Conservation (phyloP, 257 asterid genomes). For the Lithospermum erythrorhizon region DNA sequence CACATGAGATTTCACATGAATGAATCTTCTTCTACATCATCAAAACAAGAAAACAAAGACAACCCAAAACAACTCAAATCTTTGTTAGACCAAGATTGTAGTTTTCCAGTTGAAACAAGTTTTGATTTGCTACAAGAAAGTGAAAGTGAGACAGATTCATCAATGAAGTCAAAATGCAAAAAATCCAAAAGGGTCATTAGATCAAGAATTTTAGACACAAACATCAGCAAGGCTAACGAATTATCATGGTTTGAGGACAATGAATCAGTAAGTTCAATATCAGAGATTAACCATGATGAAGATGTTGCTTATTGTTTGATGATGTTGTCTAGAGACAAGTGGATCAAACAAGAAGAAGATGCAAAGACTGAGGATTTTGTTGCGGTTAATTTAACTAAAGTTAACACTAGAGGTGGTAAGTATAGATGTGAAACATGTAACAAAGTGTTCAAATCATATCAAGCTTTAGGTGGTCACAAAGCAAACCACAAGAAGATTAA, state of each 20-base stretch:
- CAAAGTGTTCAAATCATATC: slow-evolving; percentile 28
- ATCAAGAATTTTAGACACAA: not conserved
- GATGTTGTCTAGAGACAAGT: slow-evolving; percentile 54
- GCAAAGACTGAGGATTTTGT: slow-evolving; percentile 11
- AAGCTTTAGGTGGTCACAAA: slow-evolving; percentile 43
- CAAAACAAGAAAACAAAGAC: slow-evolving; percentile 13
- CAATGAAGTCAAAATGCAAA: slow-evolving; percentile 18
- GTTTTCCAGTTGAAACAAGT: slow-evolving; percentile 23
- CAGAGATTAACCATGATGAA: slow-evolving; percentile 29
- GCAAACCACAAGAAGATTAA: slow-evolving; percentile 18
- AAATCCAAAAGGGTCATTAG: slow-evolving; percentile 21
- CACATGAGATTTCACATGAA: slow-evolving; percentile 63
- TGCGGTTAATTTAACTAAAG: slow-evolving; percentile 10
- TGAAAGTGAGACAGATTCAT: slow-evolving; percentile 29
- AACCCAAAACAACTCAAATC: slow-evolving; percentile 22
- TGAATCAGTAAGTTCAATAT: slow-evolving; percentile 25
- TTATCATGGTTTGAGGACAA: slow-evolving; percentile 15
- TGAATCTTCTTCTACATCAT: slow-evolving; percentile 20
- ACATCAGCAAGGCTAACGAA: slow-evolving; percentile 16
- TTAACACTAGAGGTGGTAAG: slow-evolving; percentile 3
- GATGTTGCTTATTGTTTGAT: slow-evolving; percentile 52
- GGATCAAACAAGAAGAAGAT: slow-evolving; percentile 18
- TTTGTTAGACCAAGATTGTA: slow-evolving; percentile 22
- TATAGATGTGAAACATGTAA: slow-evolving; percentile 27
- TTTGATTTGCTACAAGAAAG: slow-evolving; percentile 25